Conservation (phyloP, 2,329 filamentous ascomycete species). For the Myriosclerotinia scirpicola region DNA sequence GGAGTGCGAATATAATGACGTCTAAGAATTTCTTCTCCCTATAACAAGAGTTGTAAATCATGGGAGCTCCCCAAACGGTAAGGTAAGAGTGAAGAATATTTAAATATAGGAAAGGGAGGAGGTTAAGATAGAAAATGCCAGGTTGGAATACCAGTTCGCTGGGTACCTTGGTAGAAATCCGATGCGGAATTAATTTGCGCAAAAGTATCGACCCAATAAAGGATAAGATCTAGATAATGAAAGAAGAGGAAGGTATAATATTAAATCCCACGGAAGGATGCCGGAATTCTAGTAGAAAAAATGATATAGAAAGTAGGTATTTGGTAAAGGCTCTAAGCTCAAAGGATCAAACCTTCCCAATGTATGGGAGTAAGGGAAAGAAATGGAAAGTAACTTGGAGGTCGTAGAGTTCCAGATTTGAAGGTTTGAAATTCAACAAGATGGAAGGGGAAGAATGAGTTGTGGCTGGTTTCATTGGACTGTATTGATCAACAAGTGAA, state of each 20-base stretch:
- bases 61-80: not conserved
- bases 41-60: not conserved
- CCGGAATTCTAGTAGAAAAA: not conserved
- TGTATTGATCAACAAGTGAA: not conserved
- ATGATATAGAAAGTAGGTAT: not conserved
- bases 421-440: not conserved
- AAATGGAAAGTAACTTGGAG: not conserved
- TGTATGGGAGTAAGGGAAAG: not conserved
- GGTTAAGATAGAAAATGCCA: not conserved
- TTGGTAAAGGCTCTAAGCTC: not conserved
- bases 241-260: not conserved
- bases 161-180: not conserved
- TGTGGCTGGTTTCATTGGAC: not conserved
- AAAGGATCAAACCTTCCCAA: not conserved
- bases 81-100: not conserved
- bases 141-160: not conserved
- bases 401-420: not conserved
- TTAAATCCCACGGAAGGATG: not conserved
- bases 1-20: not conserved
- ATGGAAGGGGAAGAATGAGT: not conserved
- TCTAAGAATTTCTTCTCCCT: not conserved
- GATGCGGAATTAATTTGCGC: not conserved
- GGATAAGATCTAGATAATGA: not conserved
- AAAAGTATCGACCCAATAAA: not conserved
- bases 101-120: not conserved